A percentile compares a stretch with the other conserved stretches of the same genome.
Conservation (phyloP, 1,284 basidiomycete genomes). For the Singerocomus inundabilis region DNA sequence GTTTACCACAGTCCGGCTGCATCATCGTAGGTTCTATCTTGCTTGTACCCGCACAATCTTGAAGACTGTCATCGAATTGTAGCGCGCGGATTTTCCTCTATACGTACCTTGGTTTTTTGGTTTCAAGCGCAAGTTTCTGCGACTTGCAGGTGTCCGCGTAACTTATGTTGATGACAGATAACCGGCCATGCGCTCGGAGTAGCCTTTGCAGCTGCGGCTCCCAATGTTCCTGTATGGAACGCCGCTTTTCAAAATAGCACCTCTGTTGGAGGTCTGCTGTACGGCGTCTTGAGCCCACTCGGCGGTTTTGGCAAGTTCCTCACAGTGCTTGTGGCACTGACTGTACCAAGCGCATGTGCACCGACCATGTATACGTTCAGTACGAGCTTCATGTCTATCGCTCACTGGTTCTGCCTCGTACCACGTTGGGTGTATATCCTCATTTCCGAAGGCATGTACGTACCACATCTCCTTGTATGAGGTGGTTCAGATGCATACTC, state of each 20-base stretch:
- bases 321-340: conserved; percentile 44
- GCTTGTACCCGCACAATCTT: not conserved
- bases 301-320: conserved; percentile 60
- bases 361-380: conserved; percentile 79
- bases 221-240: conserved; percentile 59
- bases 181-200: conserved; percentile 64
- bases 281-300: conserved; percentile 48
- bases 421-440: conserved; percentile 75
- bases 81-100: conserved; percentile 57
- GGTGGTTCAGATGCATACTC: not conserved
- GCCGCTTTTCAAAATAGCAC: conserved; percentile 53
- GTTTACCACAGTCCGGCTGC: conserved; percentile 53
- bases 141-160: not conserved
- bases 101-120: conserved; percentile 64
- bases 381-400: conserved; percentile 67
- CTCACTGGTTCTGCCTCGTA: conserved; percentile 46
- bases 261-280: conserved; percentile 55
- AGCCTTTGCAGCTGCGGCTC: conserved; percentile 55
- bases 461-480: conserved; percentile 5
- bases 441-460: conserved; percentile 68
- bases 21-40: conserved; percentile 39
- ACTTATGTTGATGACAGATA: conserved; percentile 38
- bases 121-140: conserved; percentile 47
- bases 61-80: conserved; percentile 3
- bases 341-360: conserved; percentile 57